A percentile compares a stretch with the other conserved stretches of the same genome.
Conservation (phyloP, 441 rosid species). For the Codiaeum variegatum region DNA sequence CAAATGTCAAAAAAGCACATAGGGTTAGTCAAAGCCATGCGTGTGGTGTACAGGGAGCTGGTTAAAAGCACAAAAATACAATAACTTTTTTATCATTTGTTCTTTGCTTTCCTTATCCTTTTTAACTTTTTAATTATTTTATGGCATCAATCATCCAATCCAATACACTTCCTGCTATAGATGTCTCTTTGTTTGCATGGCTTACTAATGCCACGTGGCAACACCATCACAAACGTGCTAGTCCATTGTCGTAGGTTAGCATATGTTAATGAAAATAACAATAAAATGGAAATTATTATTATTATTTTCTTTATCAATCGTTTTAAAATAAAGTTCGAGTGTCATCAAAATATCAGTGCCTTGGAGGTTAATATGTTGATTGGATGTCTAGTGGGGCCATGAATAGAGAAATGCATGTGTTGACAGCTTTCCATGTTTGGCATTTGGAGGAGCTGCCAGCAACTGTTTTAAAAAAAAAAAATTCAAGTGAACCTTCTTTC, state of each 20-base stretch:
- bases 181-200: slow-evolving; percentile 16
- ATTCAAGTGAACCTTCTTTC: not conserved
- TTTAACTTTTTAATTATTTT: not conserved
- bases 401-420: slow-evolving; percentile 22
- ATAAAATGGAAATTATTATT: too few relatives aligned
- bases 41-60: slow-evolving; percentile 1
- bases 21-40: slow-evolving; percentile 8
- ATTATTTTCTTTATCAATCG: too few relatives aligned
- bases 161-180: not conserved
- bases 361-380: too few relatives aligned
- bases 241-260: not conserved
- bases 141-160: not conserved
- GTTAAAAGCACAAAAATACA: too few relatives aligned
- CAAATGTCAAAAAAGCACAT: not conserved
- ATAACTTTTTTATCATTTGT: not conserved
- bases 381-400: slow-evolving; percentile 13
- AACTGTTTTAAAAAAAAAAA: slow-evolving; percentile 3
- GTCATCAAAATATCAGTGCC: too few relatives aligned
- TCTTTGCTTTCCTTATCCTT: not conserved
- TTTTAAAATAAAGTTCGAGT: too few relatives aligned
- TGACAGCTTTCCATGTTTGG: slow-evolving; percentile 38
- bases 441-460: slow-evolving; percentile 37
- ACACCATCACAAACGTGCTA: slow-evolving; percentile 11
- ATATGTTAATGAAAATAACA: too few relatives aligned
- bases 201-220: slow-evolving; percentile 18